Percentiles rank a stretch among this genome's conserved stretches.
Conservation (phyloP, 192 early-diverging fungal species). For the Backusella circina region DNA sequence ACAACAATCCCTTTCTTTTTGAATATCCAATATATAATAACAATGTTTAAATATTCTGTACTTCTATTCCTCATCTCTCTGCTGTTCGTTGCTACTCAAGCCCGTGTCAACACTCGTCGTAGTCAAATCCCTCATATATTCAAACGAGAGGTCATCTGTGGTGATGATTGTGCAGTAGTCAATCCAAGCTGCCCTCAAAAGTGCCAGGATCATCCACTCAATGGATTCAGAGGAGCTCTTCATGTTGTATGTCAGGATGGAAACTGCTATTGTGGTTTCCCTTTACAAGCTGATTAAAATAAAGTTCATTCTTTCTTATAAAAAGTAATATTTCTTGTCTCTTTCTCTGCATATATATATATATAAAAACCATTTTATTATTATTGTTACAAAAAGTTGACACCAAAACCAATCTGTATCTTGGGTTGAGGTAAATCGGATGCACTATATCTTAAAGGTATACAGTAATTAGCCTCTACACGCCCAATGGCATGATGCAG, state of each 20-base stretch:
- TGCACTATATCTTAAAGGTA: constrained; percentile 64
- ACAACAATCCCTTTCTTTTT: neutral
- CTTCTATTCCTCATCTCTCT: neutral
- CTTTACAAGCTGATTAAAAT: neutral
- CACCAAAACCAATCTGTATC: constrained; percentile 81
- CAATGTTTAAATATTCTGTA: neutral
- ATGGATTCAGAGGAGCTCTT: neutral
- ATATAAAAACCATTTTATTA: neutral
- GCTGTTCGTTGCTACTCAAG: neutral
- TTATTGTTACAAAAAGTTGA: constrained; percentile 64
- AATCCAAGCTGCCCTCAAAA: neutral
- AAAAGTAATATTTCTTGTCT: too few species aligned
- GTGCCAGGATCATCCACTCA: neutral
- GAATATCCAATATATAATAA: neutral
- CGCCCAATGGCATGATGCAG: constrained; percentile 78
- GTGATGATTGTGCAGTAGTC: neutral
- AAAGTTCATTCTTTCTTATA: neutral
- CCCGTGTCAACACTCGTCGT: neutral
- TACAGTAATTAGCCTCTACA: constrained; percentile 84
- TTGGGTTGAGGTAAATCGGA: constrained; percentile 66
- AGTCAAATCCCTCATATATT: neutral
- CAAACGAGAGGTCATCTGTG: neutral
- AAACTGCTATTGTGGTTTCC: neutral
- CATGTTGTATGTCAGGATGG: constrained; percentile 2
- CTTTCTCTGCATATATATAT: neutral